Evolutionary conservation across 495 filamentous ascomycete genomes (phyloP).

Genomic region (Lepidopterella palustris): DNA sequence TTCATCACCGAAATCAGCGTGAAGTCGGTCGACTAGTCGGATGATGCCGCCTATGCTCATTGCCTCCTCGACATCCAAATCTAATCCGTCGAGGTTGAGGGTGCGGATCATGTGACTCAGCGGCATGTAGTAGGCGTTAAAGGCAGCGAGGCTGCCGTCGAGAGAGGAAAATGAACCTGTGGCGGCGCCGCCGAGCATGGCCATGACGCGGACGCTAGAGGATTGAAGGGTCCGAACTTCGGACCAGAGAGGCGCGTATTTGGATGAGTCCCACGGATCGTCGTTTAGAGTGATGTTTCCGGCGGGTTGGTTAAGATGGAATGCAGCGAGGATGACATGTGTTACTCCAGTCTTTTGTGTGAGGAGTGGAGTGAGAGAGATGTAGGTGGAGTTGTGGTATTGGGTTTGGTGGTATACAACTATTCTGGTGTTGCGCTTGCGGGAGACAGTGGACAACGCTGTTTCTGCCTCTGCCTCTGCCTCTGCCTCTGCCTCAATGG

Average conservation of each 20-base stretch:
- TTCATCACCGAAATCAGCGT: slow-evolving; percentile 58
- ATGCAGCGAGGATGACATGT: slow-evolving; percentile 38
- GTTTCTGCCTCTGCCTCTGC: too few species aligned
- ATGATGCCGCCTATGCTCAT: slow-evolving; percentile 66
- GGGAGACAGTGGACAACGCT: too few species aligned
- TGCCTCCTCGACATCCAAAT: slow-evolving; percentile 76
- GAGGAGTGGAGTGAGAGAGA: slow-evolving; percentile 39
- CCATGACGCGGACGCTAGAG: slow-evolving; percentile 35
- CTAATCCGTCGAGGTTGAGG: slow-evolving; percentile 57
- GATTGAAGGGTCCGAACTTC: slow-evolving; percentile 35
- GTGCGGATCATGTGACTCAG: slow-evolving; percentile 50
- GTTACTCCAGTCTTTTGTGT: slow-evolving; percentile 37
- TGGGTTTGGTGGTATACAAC: slow-evolving; percentile 39
- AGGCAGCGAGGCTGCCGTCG: slow-evolving; percentile 37
- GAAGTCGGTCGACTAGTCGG: slow-evolving; percentile 64
- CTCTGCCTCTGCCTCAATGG: too few species aligned
- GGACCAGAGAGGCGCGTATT: slow-evolving; percentile 30
- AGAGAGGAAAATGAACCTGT: slow-evolving; percentile 32
- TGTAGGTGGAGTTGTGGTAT: slow-evolving; percentile 21
- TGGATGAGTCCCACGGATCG: slow-evolving; percentile 25
- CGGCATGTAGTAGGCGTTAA: slow-evolving; percentile 62
- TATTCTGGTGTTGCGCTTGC: too few species aligned
- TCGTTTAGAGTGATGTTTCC: slow-evolving; percentile 41
- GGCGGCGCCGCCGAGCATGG: slow-evolving; percentile 39
- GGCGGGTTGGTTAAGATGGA: slow-evolving; percentile 37